These are phyloP conservation scores for Lactifluus pinguis DNA, from an alignment of 768 basidiomycete genomes.

Conservation along the genomic window DNA sequence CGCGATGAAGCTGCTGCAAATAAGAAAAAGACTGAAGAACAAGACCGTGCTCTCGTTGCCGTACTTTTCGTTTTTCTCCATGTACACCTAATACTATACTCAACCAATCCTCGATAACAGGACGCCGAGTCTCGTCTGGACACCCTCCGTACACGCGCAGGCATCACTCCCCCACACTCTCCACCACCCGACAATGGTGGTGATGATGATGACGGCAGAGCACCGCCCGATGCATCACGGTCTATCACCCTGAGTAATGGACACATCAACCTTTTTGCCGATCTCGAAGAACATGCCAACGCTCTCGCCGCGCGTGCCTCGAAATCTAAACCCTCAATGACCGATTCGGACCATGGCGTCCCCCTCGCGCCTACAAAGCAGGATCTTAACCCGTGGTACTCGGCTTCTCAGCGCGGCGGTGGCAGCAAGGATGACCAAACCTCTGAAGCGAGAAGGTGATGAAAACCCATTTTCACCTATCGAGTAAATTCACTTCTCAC, in stretches of 20 bases:
- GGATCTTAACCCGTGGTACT: conserved; percentile 80
- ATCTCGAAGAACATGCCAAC: conserved; percentile 55
- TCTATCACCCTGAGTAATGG: conserved; percentile 33
- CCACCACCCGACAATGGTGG: conserved; percentile 1
- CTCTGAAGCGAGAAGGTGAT: conserved; percentile 23
- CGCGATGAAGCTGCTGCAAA: conserved; percentile 74
- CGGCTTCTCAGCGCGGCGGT: conserved; percentile 19
- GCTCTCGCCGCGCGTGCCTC: conserved; percentile 39
- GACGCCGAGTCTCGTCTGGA: conserved; percentile 76
- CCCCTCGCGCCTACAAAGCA: conserved; percentile 65
- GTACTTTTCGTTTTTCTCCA: conserved; percentile 31
- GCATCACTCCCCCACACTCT: conserved; percentile 22
- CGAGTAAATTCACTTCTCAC: no score
- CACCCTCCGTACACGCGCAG: conserved; percentile 53
- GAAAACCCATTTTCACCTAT: not conserved
- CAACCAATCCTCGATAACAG: conserved; percentile 28
- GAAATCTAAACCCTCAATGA: conserved; percentile 26
- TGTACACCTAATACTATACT: not conserved
- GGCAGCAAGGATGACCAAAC: conserved; percentile 13
- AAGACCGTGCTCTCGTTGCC: conserved; percentile 63
- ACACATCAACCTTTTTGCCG: conserved; percentile 81
- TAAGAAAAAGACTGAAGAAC: conserved; percentile 55
- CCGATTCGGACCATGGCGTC: conserved; percentile 60
- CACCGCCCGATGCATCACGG: conserved; percentile 2
- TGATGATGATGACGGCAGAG: not conserved